These are phyloP conservation scores for Silene conica DNA, from an alignment of 148 eudicot species.

Conservation along the genomic window DNA sequence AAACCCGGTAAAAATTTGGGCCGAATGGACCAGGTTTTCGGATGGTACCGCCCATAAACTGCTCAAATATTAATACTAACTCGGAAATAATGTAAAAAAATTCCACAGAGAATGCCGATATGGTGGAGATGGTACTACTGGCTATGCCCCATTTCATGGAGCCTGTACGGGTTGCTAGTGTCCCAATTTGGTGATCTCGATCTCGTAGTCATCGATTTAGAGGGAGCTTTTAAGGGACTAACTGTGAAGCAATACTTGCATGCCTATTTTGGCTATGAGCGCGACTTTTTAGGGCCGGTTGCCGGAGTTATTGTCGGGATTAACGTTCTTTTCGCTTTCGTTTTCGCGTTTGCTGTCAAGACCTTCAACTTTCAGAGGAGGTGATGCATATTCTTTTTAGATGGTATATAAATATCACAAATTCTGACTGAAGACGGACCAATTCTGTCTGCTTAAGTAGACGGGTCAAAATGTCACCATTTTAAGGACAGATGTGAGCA, in stretches of 20 bases:
- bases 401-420: background rate
- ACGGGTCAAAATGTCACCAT: too few species aligned
- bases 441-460: too few species aligned
- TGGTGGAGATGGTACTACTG: conserved; percentile 80
- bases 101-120: conserved; percentile 64
- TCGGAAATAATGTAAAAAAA: background rate
- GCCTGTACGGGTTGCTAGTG: conserved; percentile 52
- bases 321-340: conserved; percentile 37
- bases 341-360: conserved; percentile 48
- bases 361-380: conserved; percentile 56
- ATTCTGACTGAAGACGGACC: too few species aligned
- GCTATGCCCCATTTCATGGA: conserved; percentile 55
- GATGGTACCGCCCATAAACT: too few species aligned
- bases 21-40: too few species aligned
- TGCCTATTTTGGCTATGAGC: conserved; percentile 44
- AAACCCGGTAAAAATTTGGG: too few species aligned
- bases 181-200: conserved; percentile 53
- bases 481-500: too few species aligned
- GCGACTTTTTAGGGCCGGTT: conserved; percentile 42
- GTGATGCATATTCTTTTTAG: conserved; percentile 18
- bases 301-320: conserved; percentile 41
- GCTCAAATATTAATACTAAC: too few species aligned
- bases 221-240: background rate
- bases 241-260: conserved; percentile 33
- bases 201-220: conserved; percentile 21